These are phyloP conservation scores for Pugionium dolabratum DNA, from an alignment of 345 rosid species.

Conservation along the genomic window DNA sequence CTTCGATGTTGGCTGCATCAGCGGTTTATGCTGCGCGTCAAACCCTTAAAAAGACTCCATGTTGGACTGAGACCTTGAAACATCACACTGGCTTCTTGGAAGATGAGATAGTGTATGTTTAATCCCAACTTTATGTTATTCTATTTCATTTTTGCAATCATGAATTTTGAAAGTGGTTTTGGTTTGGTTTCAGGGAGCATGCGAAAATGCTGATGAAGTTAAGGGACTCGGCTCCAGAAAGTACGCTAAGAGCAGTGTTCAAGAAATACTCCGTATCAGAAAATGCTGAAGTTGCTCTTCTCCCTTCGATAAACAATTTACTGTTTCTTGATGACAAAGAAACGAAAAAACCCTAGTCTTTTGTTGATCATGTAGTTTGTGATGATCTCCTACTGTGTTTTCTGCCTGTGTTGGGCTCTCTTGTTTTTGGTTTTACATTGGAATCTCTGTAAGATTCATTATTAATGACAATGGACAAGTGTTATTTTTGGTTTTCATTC, in stretches of 20 bases:
- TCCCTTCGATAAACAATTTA: neutral
- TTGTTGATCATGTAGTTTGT: constrained; percentile 16
- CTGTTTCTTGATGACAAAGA: constrained; percentile 15
- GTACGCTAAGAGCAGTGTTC: constrained; percentile 57
- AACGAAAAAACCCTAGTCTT: neutral
- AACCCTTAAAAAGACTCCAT: constrained; percentile 6
- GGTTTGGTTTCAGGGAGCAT: constrained; percentile 45
- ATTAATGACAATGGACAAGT: neutral
- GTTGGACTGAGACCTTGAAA: constrained; percentile 31
- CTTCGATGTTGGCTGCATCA: constrained; percentile 35
- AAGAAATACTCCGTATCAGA: constrained; percentile 58
- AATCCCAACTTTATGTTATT: neutral
- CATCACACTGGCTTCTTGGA: constrained; percentile 35
- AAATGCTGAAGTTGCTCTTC: constrained; percentile 42
- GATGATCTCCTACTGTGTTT: constrained; percentile 1
- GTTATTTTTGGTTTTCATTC: neutral
- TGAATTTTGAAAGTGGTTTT: neutral
- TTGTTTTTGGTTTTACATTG: neutral
- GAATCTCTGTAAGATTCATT: neutral
- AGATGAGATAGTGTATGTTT: constrained; percentile 34
- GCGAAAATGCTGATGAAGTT: constrained; percentile 54
- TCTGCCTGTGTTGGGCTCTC: neutral
- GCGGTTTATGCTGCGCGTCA: constrained; percentile 22
- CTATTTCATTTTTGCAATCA: neutral
- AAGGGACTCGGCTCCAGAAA: constrained; percentile 54